Conservation (phyloP, 768 basidiomycete species). For the Tylopilus intermedius region DNA sequence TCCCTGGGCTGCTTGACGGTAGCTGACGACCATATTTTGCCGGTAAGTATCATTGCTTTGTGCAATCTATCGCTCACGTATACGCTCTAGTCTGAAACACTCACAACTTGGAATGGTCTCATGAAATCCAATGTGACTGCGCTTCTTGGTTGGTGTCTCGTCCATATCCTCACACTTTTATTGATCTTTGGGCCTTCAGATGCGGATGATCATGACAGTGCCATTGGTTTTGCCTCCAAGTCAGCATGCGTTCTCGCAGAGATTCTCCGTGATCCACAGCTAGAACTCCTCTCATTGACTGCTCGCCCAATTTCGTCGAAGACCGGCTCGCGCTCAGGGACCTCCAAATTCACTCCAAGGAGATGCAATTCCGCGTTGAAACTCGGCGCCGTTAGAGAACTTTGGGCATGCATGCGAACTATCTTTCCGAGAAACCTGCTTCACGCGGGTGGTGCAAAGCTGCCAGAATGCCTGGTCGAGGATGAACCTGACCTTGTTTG, state of each 20-base stretch:
- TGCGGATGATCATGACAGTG: slow-evolving; percentile 36
- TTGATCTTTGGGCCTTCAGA: slow-evolving; percentile 32
- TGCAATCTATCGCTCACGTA: slow-evolving; percentile 1
- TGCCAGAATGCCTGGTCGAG: slow-evolving; percentile 48
- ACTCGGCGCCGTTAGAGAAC: slow-evolving; percentile 50
- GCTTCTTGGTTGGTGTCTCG: slow-evolving; percentile 48
- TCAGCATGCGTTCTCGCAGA: slow-evolving; percentile 42
- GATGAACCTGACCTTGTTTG: slow-evolving; percentile 43
- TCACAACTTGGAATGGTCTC: slow-evolving; percentile 55
- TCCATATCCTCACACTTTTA: neutral
- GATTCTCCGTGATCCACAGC: slow-evolving; percentile 43
- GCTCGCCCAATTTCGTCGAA: slow-evolving; percentile 11
- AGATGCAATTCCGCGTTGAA: slow-evolving; percentile 48
- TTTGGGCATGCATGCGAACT: slow-evolving; percentile 49
- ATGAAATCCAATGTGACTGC: slow-evolving; percentile 44
- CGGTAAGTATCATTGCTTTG: slow-evolving; percentile 38
- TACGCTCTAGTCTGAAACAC: slow-evolving; percentile 39
- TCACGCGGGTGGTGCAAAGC: slow-evolving; percentile 37
- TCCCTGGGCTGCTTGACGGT: slow-evolving; percentile 41
- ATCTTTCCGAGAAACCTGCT: slow-evolving; percentile 42
- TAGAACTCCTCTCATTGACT: slow-evolving; percentile 37
- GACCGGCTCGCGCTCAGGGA: slow-evolving; percentile 1
- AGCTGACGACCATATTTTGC: slow-evolving; percentile 39
- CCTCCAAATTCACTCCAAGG: slow-evolving; percentile 1
- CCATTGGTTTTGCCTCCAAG: slow-evolving; percentile 36